These are phyloP conservation scores for Fragaria nilgerrensis DNA, from an alignment of 306 rosid species.

Conservation along the genomic window DNA sequence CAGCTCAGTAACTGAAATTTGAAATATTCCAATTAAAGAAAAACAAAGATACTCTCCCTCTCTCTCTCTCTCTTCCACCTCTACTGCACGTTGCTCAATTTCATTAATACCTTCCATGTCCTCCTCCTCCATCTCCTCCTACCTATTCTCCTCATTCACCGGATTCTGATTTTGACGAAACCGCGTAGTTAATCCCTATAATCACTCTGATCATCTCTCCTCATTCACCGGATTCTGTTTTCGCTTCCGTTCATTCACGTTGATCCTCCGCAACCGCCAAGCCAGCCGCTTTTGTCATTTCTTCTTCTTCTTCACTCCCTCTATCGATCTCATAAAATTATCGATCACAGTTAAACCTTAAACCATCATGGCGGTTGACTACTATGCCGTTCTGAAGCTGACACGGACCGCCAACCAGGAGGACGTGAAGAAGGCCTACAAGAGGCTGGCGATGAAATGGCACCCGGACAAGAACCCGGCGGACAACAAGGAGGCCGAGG, in stretches of 20 bases:
- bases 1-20: conserved; percentile 11
- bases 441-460: conserved; percentile 61
- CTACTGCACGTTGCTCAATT: conserved; percentile 29
- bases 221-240: too few species aligned
- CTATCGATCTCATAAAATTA: too few species aligned
- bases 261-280: neutral
- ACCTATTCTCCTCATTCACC: neutral
- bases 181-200: neutral
- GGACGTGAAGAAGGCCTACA: conserved; percentile 70
- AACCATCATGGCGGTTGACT: conserved; percentile 46
- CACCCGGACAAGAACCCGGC: conserved; percentile 74
- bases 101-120: neutral
- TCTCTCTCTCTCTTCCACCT: neutral
- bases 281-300: neutral
- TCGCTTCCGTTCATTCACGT: neutral
- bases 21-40: neutral
- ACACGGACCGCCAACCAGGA: conserved; percentile 56
- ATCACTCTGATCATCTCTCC: neutral
- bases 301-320: neutral
- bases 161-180: neutral
- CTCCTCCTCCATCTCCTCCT: neutral
- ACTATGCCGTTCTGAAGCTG: conserved; percentile 68
- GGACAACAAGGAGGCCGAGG: conserved; percentile 58
- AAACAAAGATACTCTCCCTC: conserved; percentile 11
- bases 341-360: too few species aligned